Evolutionary conservation across 2,329 filamentous ascomycete species (phyloP).

Genomic region (Harringtonia lauricola): DNA sequence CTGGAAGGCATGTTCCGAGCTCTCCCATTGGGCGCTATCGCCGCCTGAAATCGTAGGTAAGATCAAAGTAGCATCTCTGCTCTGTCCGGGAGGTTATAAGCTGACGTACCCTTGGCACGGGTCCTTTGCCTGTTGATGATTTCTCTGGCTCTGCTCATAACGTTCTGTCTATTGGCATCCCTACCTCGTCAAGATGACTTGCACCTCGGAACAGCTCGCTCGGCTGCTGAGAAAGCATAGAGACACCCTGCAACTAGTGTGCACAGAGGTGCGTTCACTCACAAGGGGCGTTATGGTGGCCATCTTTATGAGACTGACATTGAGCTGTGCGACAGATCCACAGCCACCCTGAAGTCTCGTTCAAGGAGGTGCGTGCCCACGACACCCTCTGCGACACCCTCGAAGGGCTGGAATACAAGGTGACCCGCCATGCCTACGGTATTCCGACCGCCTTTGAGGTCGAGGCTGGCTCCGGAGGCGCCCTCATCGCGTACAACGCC

Average conservation of each 20-base stretch:
- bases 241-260: neutral
- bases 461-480: conserved; percentile 9
- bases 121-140: no score
- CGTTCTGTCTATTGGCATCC: neutral
- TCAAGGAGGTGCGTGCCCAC: conserved; percentile 38
- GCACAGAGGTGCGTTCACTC: neutral
- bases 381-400: conserved; percentile 33
- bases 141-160: no score
- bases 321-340: conserved; percentile 16
- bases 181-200: neutral
- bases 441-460: conserved; percentile 38
- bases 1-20: neutral
- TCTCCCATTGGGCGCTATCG: neutral
- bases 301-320: neutral
- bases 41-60: neutral
- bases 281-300: neutral
- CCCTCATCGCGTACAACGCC: conserved; percentile 13
- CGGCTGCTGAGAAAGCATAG: neutral
- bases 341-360: conserved; percentile 35
- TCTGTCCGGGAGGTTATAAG: no score
- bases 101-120: no score
- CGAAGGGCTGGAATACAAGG: conserved; percentile 28
- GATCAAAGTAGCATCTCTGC: neutral
- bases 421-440: conserved; percentile 37
- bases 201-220: neutral